These are phyloP conservation scores for Diaporthe nobilis DNA, from an alignment of 2,329 filamentous ascomycete species.

Conservation along the genomic window DNA sequence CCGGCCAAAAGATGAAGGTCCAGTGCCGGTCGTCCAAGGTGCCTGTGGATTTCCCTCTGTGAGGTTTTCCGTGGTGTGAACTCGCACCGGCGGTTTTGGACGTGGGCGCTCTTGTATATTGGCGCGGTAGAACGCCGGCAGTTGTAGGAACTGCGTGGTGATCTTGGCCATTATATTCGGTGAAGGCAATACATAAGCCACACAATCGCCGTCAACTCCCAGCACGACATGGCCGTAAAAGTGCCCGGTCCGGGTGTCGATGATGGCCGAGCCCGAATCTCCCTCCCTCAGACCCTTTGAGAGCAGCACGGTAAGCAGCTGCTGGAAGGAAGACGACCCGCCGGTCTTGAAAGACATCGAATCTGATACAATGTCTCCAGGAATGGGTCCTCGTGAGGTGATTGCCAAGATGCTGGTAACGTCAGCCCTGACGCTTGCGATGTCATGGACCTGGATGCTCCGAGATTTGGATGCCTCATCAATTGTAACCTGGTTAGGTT, in stretches of 20 bases:
- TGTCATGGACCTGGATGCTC: background rate
- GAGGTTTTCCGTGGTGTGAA: no score
- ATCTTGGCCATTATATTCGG: background rate
- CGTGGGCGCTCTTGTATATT: background rate
- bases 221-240: slow-evolving; percentile 12
- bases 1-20: no score
- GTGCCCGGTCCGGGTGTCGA: background rate
- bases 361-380: background rate
- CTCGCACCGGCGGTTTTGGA: no score
- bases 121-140: background rate
- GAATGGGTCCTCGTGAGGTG: background rate
- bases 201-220: background rate
- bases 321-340: background rate
- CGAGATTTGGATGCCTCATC: background rate
- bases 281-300: background rate
- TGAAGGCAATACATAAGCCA: background rate
- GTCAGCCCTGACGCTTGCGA: background rate
- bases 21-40: no score
- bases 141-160: background rate
- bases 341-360: background rate
- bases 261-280: background rate
- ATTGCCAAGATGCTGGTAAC: background rate
- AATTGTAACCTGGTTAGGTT: background rate
- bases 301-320: background rate
- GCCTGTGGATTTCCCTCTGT: no score